Evolutionary conservation across 1,284 basidiomycete genomes (phyloP).

Genomic region (Neolentinus lepideus): DNA sequence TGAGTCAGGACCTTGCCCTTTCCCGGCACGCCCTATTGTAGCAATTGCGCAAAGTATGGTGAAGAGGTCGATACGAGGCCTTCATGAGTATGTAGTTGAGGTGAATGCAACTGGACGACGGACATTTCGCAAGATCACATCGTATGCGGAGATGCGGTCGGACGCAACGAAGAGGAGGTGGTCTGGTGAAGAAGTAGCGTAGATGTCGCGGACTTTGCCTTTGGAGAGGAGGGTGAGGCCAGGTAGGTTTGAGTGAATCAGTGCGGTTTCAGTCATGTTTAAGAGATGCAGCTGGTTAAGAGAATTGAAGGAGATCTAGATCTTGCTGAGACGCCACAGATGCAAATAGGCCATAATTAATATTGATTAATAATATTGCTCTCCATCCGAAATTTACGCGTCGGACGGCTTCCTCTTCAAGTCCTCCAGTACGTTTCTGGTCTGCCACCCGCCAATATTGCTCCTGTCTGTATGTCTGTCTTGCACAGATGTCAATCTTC

Average conservation of each 20-base stretch:
- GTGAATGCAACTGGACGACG: constrained; percentile 21
- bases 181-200: constrained; percentile 60
- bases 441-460: no score
- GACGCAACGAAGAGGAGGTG: constrained; percentile 91
- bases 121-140: constrained; percentile 91
- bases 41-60: background rate
- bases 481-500: no score
- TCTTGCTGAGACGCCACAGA: no score
- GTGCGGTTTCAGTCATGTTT: constrained; percentile 19
- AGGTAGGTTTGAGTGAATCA: constrained; percentile 49
- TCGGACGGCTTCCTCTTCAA: no score
- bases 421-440: no score
- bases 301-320: no score
- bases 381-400: no score
- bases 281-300: no score
- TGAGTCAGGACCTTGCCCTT: constrained; percentile 90
- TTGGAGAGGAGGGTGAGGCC: constrained; percentile 62
- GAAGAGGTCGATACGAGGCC: constrained; percentile 4
- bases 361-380: no score
- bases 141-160: constrained; percentile 95
- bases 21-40: constrained; percentile 78
- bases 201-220: constrained; percentile 94
- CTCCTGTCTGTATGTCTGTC: no score
- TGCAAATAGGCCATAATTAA: no score
- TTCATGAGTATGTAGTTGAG: background rate